These are phyloP conservation scores for Coemansia erecta DNA, from an alignment of 192 early-diverging fungal species.

Conservation along the genomic window DNA sequence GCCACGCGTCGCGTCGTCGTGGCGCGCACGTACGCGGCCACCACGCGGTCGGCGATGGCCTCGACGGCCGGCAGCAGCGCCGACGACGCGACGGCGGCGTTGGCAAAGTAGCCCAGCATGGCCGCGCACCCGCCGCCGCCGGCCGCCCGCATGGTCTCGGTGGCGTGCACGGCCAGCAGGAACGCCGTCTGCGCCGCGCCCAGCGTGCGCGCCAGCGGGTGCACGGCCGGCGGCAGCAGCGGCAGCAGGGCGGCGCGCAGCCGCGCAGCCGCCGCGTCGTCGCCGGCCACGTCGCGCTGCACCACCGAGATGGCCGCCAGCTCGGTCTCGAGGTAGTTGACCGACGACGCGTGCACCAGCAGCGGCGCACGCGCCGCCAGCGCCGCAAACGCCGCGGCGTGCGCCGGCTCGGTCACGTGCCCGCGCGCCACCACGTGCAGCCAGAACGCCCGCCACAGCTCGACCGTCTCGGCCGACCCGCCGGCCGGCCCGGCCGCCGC, in stretches of 20 bases:
- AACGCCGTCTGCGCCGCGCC: constrained; percentile 76
- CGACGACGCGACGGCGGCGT: constrained; percentile 78
- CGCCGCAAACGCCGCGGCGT: constrained; percentile 62
- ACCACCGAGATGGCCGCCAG: constrained; percentile 84
- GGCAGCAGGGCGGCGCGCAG: constrained; percentile 47
- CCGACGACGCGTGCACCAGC: constrained; percentile 67
- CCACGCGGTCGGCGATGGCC: constrained; percentile 65
- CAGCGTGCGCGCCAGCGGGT: constrained; percentile 59
- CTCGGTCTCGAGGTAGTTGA: constrained; percentile 83
- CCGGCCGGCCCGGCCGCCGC: constrained; percentile 56
- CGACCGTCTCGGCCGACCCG: constrained; percentile 61
- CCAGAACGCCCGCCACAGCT: constrained; percentile 88
- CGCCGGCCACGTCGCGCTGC: constrained; percentile 45
- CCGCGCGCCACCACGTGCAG: constrained; percentile 80
- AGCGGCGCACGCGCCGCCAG: constrained; percentile 87
- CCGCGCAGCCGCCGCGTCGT: constrained; percentile 35
- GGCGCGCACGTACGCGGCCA: constrained; percentile 40
- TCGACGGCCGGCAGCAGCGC: constrained; percentile 74
- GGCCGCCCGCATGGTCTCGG: constrained; percentile 75
- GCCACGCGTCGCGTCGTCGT: constrained; percentile 39
- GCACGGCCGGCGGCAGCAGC: constrained; percentile 58
- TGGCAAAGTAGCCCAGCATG: constrained; percentile 80
- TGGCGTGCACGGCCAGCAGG: constrained; percentile 77
- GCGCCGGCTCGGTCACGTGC: constrained; percentile 68
- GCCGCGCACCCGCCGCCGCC: constrained; percentile 68